These are phyloP conservation scores for Aegilops bicornis DNA, from an alignment of 176 grass and related monocot genomes.

Conservation along the genomic window DNA sequence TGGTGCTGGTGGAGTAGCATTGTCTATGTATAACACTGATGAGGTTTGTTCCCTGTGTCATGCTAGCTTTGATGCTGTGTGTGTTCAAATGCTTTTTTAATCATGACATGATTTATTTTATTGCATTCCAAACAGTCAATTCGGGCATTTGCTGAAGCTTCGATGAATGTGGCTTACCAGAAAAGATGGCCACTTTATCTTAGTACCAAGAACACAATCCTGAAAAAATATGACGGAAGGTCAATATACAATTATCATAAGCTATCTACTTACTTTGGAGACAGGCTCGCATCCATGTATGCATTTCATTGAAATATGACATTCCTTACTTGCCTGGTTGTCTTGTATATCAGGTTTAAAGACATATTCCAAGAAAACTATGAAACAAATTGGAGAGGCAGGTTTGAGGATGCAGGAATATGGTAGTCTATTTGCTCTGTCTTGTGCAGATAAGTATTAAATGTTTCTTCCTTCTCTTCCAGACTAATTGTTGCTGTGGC, in stretches of 20 bases:
- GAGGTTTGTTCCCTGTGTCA: constrained; percentile 51
- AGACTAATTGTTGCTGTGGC: constrained; percentile 9
- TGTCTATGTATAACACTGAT: constrained; percentile 81
- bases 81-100: neutral
- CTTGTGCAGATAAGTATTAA: constrained; percentile 8
- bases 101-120: constrained; percentile 18
- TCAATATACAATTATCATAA: constrained; percentile 1
- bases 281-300: constrained; percentile 7
- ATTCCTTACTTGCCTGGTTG: neutral
- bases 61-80: constrained; percentile 11
- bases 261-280: constrained; percentile 10
- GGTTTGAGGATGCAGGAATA: constrained; percentile 82
- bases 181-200: constrained; percentile 98
- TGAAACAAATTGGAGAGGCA: constrained; percentile 75
- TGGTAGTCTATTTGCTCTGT: constrained; percentile 50
- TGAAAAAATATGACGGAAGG: constrained; percentile 98
- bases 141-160: constrained; percentile 77
- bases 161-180: constrained; percentile 81
- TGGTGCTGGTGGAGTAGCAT: constrained; percentile 72
- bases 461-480: neutral
- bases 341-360: constrained; percentile 65
- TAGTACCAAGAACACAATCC: constrained; percentile 96
- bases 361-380: constrained; percentile 96
- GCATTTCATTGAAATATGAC: constrained; percentile 7
- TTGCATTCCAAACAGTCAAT: constrained; percentile 65